Percentiles rank a stretch among this genome's conserved stretches.
phyloP scores from a whole-genome alignment of 768 basidiomycete genomes.

The Tricholoma flavovirens region DNA sequence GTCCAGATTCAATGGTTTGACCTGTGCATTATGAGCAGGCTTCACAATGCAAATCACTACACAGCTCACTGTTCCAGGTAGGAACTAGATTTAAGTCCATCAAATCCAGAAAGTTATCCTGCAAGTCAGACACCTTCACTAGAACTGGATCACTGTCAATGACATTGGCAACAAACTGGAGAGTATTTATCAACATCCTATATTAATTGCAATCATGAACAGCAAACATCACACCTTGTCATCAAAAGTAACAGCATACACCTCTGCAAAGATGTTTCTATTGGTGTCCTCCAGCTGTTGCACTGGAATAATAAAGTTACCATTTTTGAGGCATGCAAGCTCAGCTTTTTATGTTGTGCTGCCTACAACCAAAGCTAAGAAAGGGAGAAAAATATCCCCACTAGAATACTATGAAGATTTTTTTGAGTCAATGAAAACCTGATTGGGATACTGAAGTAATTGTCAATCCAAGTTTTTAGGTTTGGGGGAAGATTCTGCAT shows the following conservation, averaged over 20 bases:
- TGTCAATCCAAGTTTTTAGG: slow-evolving; percentile 2
- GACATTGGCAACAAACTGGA: neutral
- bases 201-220: neutral
- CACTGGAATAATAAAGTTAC: slow-evolving; percentile 15
- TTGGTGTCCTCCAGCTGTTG: slow-evolving; percentile 19
- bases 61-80: neutral
- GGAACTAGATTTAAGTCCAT: neutral
- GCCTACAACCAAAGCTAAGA: too few relatives aligned
- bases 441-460: neutral
- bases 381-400: neutral
- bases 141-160: neutral
- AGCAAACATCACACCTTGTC: neutral
- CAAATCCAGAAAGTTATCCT: neutral
- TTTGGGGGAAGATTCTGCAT: slow-evolving; percentile 3
- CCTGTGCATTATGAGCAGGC: neutral
- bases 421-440: slow-evolving; percentile 3
- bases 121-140: neutral
- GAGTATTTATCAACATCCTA: neutral
- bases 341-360: slow-evolving; percentile 2
- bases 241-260: neutral
- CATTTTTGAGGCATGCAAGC: slow-evolving; percentile 11
- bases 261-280: neutral
- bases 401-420: neutral
- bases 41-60: neutral
- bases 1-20: neutral